A percentile compares a stretch with the other conserved stretches of the same genome.
These are phyloP conservation scores for Excoecaria agallocha DNA, from an alignment of 345 rosid species.

Conservation along the genomic window DNA sequence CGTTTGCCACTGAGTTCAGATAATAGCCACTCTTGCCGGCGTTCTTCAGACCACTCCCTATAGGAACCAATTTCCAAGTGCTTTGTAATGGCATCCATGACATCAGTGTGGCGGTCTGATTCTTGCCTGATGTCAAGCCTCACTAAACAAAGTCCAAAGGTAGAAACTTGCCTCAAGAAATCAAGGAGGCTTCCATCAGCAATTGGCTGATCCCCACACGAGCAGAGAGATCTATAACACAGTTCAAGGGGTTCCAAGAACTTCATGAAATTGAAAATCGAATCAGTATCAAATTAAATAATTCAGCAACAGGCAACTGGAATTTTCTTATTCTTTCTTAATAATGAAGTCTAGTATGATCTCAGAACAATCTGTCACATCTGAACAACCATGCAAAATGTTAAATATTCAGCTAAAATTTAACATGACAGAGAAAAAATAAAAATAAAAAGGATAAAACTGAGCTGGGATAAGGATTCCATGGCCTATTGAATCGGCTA, in stretches of 20 bases:
- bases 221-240: constrained; percentile 85
- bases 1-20: constrained; percentile 89
- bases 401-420: neutral
- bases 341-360: neutral
- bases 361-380: neutral
- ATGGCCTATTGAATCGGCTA: neutral
- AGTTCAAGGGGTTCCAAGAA: constrained; percentile 95
- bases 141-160: constrained; percentile 85
- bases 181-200: constrained; percentile 98
- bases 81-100: constrained; percentile 79
- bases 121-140: constrained; percentile 97
- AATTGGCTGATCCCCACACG: constrained; percentile 84
- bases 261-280: constrained; percentile 34
- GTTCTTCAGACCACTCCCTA: constrained; percentile 83
- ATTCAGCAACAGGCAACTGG: neutral
- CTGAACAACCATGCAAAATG: neutral
- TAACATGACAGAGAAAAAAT: neutral
- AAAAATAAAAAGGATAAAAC: neutral
- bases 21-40: constrained; percentile 83
- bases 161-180: constrained; percentile 92
- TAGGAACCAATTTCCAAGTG: constrained; percentile 88
- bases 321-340: neutral
- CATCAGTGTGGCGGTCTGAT: constrained; percentile 94
- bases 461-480: neutral
- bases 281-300: constrained; percentile 13